Evolutionary conservation across 805 yeast genomes (phyloP), one percentile per base, ranked within the genome.

Genomic region (Ogataea nitratoaversa): DNA sequence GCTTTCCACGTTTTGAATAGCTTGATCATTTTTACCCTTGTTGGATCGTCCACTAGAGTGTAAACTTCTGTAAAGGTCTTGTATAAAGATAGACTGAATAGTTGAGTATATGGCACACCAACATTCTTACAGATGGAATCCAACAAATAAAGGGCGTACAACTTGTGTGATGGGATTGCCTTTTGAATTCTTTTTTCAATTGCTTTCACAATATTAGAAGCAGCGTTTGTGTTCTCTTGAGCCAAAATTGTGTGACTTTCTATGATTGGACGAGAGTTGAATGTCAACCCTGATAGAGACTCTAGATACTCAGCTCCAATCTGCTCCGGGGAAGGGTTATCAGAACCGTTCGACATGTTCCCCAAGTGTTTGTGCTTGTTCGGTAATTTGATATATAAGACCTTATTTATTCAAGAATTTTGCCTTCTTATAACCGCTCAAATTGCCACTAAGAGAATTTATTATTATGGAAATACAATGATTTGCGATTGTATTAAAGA

Each of bases 81-180:
- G 64, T 75, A 83, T 34, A 89, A 65, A 47, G 81, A 79, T 48
- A 78, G 71, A 38, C 90, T 82, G 58, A 93, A 79, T 37, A 85
- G 60, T 6, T 79, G 70, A n/a, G 88, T 85, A 60, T 91, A 93
- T 2, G 98, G 97, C 45, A 81, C 74, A 8, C 97, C 96, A 24
- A 87, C 82, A 54, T 82, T 86, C 62, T 93, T 93, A 65, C 91
- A 84, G 35, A 93, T 84, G 14, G 97, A 89, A 61, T 93, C 98
- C 41, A 93, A 64, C 34, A 91, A 71, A 57, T 91, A 93, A 44
- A 93, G 71, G 4, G 93, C 79, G 52, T 77, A 93, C 35, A 93
- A 71, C 62, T 93, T 93, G 49, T 86, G 90, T 11, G 76, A 73
- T 1, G 97, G 97, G 3, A 85, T 75, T 54, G 93, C 80, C 59